Evolutionary conservation across 306 rosid genomes (phyloP).

Genomic region (Quercus gilva): DNA sequence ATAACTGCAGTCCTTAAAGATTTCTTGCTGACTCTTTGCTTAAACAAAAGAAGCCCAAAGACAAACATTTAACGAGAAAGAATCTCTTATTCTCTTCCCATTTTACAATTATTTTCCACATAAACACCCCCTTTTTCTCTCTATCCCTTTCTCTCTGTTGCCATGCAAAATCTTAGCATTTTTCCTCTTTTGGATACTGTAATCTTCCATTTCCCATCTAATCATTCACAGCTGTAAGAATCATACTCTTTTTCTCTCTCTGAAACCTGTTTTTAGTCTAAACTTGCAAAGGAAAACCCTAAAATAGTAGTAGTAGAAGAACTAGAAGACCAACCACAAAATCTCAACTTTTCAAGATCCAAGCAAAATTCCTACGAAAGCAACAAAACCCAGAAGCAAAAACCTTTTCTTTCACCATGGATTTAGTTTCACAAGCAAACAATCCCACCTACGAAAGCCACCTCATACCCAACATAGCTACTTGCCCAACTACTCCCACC

Average conservation of each 20-base stretch:
- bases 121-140: not conserved
- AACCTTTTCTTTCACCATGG: slow-evolving; percentile 35
- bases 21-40: not conserved
- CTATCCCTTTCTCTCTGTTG: not conserved
- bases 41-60: not conserved
- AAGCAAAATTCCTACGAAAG: not conserved
- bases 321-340: not conserved
- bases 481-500: too few species aligned
- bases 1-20: not conserved
- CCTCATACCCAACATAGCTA: not conserved
- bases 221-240: not conserved
- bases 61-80: not conserved
- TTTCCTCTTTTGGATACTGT: not conserved
- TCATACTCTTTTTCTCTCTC: slow-evolving; percentile 9
- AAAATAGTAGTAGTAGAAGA: not conserved
- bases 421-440: slow-evolving; percentile 50
- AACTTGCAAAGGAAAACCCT: slow-evolving; percentile 32
- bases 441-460: slow-evolving; percentile 17
- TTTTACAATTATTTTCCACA: not conserved
- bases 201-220: not conserved
- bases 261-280: not conserved
- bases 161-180: slow-evolving; percentile 34
- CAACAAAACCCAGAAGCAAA: not conserved
- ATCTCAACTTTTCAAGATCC: not conserved
- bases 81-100: not conserved